Evolutionary conservation across 148 eudicot species (phyloP), one percentile per base, ranked within the genome.

Genomic region (Fallopia convolvulus): DNA sequence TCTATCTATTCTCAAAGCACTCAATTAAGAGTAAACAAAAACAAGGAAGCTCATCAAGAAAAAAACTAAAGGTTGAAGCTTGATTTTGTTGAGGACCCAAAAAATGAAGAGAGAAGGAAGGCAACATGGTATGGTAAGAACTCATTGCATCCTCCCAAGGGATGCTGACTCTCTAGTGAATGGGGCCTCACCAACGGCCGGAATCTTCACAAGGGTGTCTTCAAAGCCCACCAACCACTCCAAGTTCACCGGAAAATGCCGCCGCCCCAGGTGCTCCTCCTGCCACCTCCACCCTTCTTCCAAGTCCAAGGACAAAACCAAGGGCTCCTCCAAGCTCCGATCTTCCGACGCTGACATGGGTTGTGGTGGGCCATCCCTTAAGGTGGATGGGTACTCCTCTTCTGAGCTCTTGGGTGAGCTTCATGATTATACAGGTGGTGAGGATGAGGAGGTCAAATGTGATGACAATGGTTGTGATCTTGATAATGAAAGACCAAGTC

Each of bases 211-310:
- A 1, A 75, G 53, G 42, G 77, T 52, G 42, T 5, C 55, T 47
- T 47, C 77, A 12, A 75, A 75, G 33, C 77, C 77, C 77, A 75
- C 77, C n/a, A 75, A 52, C 77, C 77, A 75, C 21, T 71, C 74
- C 26, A 71, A 71, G 74, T 71, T 41, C 74, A 71, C 74, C 49
- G 48, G 74, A 2, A 71, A 71, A 44, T 48, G 77, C 46, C 21
- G 41, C 33, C 58, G 53, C 14, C 56, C 40, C 0, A 2, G 60
- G 77, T 75, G 77, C 33, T 75, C 60, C 17, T 47, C 32, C 40
- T 48, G 77, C 58, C 77, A 75, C 63, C 77, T 50, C 36, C 63
- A 75, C 20, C 77, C 77, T 13, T n/a, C 33, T 75, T 75, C 41
- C 18, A 75, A 52, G 77, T 75, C 77, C 23, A 71, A 71, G 74